phyloP scores from a whole-genome alignment of 2,329 filamentous ascomycete species.

The Verticillium longisporum region DNA sequence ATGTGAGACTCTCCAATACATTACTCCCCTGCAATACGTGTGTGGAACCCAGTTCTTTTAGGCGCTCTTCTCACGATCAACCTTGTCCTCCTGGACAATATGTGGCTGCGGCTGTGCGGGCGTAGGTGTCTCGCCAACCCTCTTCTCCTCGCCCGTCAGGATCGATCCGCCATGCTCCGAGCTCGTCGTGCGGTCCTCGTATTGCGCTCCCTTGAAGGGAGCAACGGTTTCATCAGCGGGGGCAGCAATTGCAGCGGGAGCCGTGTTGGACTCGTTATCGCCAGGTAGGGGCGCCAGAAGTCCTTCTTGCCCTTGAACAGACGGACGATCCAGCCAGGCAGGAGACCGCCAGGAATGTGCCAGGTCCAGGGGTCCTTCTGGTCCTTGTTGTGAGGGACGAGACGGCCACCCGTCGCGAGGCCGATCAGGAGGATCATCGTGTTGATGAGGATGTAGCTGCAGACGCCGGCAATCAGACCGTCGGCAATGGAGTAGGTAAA shows the following conservation, averaged over 20 bases:
- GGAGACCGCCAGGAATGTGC: constrained; percentile 64
- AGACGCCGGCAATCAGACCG: constrained; percentile 74
- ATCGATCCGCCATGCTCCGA: constrained; percentile 9
- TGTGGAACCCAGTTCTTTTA: background rate
- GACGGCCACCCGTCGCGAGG: constrained; percentile 57
- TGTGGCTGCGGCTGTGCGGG: background rate
- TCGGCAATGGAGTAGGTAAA: constrained; percentile 88
- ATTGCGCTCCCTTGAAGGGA: constrained; percentile 12
- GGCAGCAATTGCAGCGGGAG: constrained; percentile 12
- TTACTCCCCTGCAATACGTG: background rate
- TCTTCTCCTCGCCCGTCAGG: constrained; percentile 6
- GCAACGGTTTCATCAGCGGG: constrained; percentile 1
- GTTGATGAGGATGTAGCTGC: constrained; percentile 73
- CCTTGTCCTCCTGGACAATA: background rate
- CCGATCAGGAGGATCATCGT: constrained; percentile 62
- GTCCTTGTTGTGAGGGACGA: constrained; percentile 68
- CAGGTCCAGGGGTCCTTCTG: constrained; percentile 77
- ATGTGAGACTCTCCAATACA: background rate
- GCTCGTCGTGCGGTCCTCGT: constrained; percentile 3
- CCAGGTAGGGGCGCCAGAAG: constrained; percentile 54
- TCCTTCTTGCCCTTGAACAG: constrained; percentile 60
- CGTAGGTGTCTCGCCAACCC: constrained; percentile 5
- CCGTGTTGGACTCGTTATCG: constrained; percentile 4
- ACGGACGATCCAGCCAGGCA: constrained; percentile 68
- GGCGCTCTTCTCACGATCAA: background rate